Percentiles rank a stretch among this genome's conserved stretches.
Evolutionary conservation across 2,329 filamentous ascomycete genomes (phyloP).

Genomic region (Karstenula rhodostoma): DNA sequence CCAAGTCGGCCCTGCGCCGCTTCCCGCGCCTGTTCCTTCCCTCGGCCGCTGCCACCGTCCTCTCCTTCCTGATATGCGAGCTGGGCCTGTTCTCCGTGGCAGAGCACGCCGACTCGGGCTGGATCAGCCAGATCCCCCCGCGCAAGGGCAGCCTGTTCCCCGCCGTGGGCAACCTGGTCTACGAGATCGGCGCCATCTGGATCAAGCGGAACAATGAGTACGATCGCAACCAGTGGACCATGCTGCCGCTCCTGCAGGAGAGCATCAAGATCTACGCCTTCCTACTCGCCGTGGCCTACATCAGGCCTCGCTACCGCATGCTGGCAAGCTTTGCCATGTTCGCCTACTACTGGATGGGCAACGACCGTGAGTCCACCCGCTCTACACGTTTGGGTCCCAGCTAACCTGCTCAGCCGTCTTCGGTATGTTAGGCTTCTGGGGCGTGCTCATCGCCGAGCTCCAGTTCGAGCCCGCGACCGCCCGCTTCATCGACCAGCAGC

Average conservation of each 20-base stretch:
- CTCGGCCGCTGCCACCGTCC: conserved; percentile 12
- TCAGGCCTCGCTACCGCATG: conserved; percentile 15
- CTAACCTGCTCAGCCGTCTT: conserved; percentile 17
- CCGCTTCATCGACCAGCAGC: conserved; percentile 15
- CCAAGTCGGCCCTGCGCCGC: conserved; percentile 18
- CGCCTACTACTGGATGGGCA: conserved; percentile 14
- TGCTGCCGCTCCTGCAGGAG: conserved; percentile 19
- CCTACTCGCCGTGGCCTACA: conserved; percentile 16
- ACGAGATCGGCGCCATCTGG: conserved; percentile 16
- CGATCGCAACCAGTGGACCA: conserved; percentile 20
- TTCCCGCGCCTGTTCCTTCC: conserved; percentile 19
- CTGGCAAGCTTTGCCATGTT: conserved; percentile 15
- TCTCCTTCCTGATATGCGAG: conserved; percentile 17
- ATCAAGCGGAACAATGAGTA: conserved; percentile 19
- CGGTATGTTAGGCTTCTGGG: conserved; percentile 18
- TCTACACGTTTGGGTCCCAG: not conserved
- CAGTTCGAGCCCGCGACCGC: conserved; percentile 17
- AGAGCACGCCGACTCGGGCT: conserved; percentile 17
- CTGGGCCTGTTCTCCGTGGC: conserved; percentile 16
- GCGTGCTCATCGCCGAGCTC: conserved; percentile 19
- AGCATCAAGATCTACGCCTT: conserved; percentile 18
- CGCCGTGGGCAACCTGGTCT: conserved; percentile 12
- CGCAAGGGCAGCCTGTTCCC: conserved; percentile 14
- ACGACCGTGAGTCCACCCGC: conserved; percentile 11
- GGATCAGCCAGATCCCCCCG: conserved; percentile 12